Evolutionary conservation across 257 asterid species (phyloP).

Genomic region (Nicotiana benthamiana): DNA sequence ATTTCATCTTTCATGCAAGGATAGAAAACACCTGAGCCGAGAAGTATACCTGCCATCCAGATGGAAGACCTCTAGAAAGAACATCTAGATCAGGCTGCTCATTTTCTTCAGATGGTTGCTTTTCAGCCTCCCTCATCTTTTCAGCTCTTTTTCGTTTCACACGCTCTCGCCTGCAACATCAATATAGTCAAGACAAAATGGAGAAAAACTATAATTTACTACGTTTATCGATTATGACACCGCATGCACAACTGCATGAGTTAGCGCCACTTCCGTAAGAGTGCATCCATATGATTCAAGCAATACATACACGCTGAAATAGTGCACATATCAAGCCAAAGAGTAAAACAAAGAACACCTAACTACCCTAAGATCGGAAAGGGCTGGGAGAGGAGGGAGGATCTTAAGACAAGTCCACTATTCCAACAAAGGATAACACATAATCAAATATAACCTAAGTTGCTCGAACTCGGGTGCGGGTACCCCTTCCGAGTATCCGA

Average conservation of each 20-base stretch:
- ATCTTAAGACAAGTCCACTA: not conserved
- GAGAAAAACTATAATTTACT: not conserved
- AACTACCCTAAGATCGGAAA: not conserved
- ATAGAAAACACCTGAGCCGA: not conserved
- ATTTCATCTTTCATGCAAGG: not conserved
- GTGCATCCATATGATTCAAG: conserved; percentile 1
- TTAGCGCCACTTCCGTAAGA: not conserved
- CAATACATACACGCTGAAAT: not conserved
- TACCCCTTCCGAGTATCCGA: no score
- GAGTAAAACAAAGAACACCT: not conserved
- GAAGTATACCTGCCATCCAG: conserved; percentile 79
- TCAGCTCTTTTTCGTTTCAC: conserved; percentile 79
- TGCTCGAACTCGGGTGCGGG: no score
- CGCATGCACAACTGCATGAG: not conserved
- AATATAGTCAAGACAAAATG: conserved; percentile 9
- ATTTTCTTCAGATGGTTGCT: conserved; percentile 32
- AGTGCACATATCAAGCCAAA: not conserved
- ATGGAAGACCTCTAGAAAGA: conserved; percentile 72
- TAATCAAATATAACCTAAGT: not conserved
- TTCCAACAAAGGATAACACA: not conserved
- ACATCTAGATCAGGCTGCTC: conserved; percentile 49
- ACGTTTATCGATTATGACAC: not conserved
- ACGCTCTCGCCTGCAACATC: conserved; percentile 78
- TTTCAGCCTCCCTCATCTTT: conserved; percentile 39
- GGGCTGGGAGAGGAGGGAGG: not conserved